Base-by-base conservation (phyloP, 805 yeast species). In the Grigorovia humatica region DNA sequence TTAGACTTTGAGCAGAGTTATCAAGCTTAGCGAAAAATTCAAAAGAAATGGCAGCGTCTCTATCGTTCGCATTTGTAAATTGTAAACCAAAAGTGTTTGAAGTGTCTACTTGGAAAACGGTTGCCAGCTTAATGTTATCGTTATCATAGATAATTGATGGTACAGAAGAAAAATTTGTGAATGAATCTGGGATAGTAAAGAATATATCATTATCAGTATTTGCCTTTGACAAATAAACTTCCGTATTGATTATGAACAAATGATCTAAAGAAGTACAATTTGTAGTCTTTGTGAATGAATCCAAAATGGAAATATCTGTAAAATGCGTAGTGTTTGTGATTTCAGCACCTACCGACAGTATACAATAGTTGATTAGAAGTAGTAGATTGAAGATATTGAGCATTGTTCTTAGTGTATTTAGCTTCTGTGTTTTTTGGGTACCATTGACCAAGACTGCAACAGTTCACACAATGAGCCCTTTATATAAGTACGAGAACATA, bases 231-330 rank as follows among this genome's bases (percentile, higher is more conserved):
- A 64, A 55, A 43, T 52, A 58, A 23, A 66, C 32, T 43, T 61
- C 63, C 2, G 63, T 65, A 38, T 57, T 57, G 13, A 66, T 52
- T 23, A 60, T 17, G 49, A 66, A 63, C 64, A 63, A 62, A 49
- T 64, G 65, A 46, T 57, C 51, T 20, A 55, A 51, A 49, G 64
- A 64, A 11, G 59, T 58, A 43, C 64, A 63, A 19, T 56, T 52
- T 15, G 54, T 48, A n/a, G 56, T 47, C 6, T 54, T 54, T 2
- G 65, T 56, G 47, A 57, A 53, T 12, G 66, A 51, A 48, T 65
- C 67, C n/a, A 56, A 38, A 3, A 65, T 27, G 41, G 57, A 57
- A 9, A 65, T 57, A 46, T 51, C 52, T 7, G 57, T 52, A 51
- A 65, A 59, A 20, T 38, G 42, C 13, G 42, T 38, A 55, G 55